Base-by-base conservation (phyloP, 2,329 filamentous ascomycete genomes). In the Colletotrichum camelliae region DNA sequence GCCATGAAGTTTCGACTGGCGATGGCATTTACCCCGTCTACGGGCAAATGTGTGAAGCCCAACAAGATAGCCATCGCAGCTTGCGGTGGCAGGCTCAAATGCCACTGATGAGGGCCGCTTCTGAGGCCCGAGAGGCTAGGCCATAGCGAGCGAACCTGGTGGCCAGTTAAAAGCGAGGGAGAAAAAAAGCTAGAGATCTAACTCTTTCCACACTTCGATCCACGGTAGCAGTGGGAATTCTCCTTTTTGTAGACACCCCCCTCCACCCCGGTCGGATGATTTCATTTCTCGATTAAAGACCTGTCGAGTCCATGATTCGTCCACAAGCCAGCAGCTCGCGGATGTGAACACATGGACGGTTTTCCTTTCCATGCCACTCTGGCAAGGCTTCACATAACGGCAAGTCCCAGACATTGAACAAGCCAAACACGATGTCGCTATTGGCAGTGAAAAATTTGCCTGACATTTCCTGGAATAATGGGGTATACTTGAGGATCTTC, bases 131-230 rank as follows among this genome's bases (percentile, higher is more conserved):
- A 52, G 43, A 43, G 61, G 60, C 72, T 37, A 52, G 48, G 55
- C 68, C 67, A 72, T 67, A 31, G 68, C 37, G 37, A 61, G 61
- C 37, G 21, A 62, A 16, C 7, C 29, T 16, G 27, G 37, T 16
- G 61, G 55, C 72, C 72, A 75, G 61, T 75, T 27, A 75, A 18
- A 66, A 39, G 12, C n/a, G 39, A 72, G 57, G 55, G 39, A 52
- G 35, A 64, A 29, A 21, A 58, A 64, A 37, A 64, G 69, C 55
- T 68, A 75, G 27, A 74, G 72, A 75, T 75, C 72, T 75, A 35
- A 66, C 35, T 72, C 61, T 72, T 67, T 52, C 72, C 72, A 72
- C 61, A 75, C 72, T 69, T 72, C 72, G 72, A 75, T 75, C 72
- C 72, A 75, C 55, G 72, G 72, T 75, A 66, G 72, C 72, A 75